These are phyloP conservation scores for Cladophialophora bantiana DNA, from an alignment of 2,329 filamentous ascomycete genomes.

Conservation along the genomic window DNA sequence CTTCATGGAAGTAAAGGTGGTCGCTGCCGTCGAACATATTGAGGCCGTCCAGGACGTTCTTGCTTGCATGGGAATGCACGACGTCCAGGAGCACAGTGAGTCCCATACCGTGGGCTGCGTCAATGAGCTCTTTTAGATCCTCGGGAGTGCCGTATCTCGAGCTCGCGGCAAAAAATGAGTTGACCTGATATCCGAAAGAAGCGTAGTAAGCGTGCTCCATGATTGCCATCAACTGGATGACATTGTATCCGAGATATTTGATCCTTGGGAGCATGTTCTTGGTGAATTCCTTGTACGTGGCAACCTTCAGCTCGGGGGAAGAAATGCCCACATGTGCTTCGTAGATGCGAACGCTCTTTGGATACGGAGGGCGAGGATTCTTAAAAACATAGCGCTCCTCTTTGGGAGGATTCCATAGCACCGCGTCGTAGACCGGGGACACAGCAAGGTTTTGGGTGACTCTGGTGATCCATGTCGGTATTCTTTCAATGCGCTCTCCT, in stretches of 20 bases:
- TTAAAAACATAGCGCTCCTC: slow-evolving; percentile 83
- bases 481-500: slow-evolving; percentile 81
- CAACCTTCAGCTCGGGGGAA: slow-evolving; percentile 83
- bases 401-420: slow-evolving; percentile 93
- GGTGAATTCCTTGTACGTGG: slow-evolving; percentile 98
- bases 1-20: slow-evolving; percentile 93
- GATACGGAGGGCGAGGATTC: slow-evolving; percentile 80
- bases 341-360: slow-evolving; percentile 86
- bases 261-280: slow-evolving; percentile 90
- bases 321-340: slow-evolving; percentile 99
- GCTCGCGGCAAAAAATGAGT: slow-evolving; percentile 97
- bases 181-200: slow-evolving; percentile 98
- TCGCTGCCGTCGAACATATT: slow-evolving; percentile 97
- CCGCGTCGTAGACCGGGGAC: slow-evolving; percentile 90
- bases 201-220: slow-evolving; percentile 99
- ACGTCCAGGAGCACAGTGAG: slow-evolving; percentile 92
- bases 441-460: slow-evolving; percentile 91
- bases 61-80: slow-evolving; percentile 96
- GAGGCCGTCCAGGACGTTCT: slow-evolving; percentile 92
- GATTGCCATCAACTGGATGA: slow-evolving; percentile 97
- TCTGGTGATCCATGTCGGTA: slow-evolving; percentile 97
- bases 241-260: slow-evolving; percentile 89
- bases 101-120: slow-evolving; percentile 90
- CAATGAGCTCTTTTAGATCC: slow-evolving; percentile 94
- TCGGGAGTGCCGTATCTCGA: slow-evolving; percentile 94